These are phyloP conservation scores for Scedosporium minutisporum DNA, from an alignment of 2,329 filamentous ascomycete species.

Conservation along the genomic window DNA sequence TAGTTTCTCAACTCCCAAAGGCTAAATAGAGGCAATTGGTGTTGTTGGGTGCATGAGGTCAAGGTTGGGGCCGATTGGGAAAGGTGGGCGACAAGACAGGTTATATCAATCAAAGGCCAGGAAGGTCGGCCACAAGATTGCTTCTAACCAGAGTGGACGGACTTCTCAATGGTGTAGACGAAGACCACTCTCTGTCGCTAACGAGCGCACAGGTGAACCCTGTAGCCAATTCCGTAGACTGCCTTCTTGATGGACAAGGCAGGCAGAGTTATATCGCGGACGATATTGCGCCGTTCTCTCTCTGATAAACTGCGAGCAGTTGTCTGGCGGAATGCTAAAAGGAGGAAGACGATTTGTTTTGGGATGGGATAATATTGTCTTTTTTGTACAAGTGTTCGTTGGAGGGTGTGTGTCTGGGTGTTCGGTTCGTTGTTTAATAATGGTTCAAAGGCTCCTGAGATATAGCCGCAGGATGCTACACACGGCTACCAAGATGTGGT, in stretches of 20 bases:
- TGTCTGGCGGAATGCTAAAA: background rate
- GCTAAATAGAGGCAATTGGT: background rate
- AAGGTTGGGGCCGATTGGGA: background rate
- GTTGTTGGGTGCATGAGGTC: background rate
- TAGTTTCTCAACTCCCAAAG: background rate
- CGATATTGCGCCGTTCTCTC: background rate
- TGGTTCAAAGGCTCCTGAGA: slow-evolving; percentile 1
- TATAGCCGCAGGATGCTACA: background rate
- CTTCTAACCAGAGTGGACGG: background rate
- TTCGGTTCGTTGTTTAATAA: slow-evolving; percentile 4
- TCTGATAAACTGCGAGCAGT: background rate
- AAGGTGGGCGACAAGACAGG: background rate
- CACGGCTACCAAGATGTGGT: background rate
- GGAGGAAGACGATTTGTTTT: background rate
- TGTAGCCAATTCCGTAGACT: background rate
- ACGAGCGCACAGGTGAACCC: background rate
- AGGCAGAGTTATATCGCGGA: background rate
- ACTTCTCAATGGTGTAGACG: background rate
- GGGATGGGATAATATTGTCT: background rate
- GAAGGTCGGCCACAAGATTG: background rate
- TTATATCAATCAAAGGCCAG: background rate
- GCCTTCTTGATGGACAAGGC: background rate
- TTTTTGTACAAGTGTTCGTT: background rate
- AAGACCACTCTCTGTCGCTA: background rate
- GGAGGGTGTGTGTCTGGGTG: background rate